These are phyloP conservation scores for Aspergillus pseudoglaucus DNA, from an alignment of 2,329 filamentous ascomycete genomes.

Conservation along the genomic window DNA sequence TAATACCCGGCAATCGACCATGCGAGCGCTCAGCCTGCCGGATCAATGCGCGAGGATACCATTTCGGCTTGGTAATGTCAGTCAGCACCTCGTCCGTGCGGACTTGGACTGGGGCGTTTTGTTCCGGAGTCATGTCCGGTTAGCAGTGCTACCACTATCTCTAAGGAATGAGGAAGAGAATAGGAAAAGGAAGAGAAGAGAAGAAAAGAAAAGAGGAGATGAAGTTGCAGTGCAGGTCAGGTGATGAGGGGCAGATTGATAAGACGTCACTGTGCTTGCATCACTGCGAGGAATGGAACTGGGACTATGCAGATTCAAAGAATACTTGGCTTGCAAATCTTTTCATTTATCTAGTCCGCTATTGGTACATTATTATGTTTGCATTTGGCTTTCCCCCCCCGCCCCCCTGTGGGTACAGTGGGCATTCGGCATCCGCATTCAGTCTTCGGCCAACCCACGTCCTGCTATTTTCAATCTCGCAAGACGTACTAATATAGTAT, in stretches of 20 bases:
- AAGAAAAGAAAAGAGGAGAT: neutral
- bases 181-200: neutral
- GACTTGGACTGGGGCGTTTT: neutral
- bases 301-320: no score
- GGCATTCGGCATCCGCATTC: no score
- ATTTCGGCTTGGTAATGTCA: conserved; percentile 16
- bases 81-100: neutral
- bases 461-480: no score
- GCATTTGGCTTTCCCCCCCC: no score
- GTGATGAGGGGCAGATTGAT: neutral
- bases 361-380: no score
- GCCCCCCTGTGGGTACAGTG: no score
- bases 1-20: conserved; percentile 48
- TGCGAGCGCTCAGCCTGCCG: conserved; percentile 43
- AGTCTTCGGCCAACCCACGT: no score
- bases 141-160: neutral
- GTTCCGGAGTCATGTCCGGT: neutral
- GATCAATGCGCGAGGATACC: conserved; percentile 25
- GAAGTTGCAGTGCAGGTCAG: neutral
- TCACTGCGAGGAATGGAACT: no score
- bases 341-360: no score
- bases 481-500: no score
- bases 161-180: neutral
- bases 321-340: no score
- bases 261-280: neutral